Evolutionary conservation across 164 flowering plant species (phyloP).

Genomic region (Berberis vulgaris): DNA sequence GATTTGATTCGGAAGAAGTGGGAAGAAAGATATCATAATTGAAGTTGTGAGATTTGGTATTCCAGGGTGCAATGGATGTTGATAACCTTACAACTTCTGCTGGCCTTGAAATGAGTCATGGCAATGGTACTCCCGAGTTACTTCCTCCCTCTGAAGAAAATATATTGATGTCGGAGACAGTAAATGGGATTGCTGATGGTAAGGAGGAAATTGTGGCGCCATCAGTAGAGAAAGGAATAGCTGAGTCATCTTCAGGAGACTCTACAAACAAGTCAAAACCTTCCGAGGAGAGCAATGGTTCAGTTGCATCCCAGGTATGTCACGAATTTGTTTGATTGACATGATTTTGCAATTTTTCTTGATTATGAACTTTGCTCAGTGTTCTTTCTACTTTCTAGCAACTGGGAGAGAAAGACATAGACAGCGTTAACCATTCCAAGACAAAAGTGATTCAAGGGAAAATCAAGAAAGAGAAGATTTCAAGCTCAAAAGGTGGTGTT

Average conservation of each 20-base stretch:
- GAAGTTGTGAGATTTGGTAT: background rate
- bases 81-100: slow-evolving; percentile 14
- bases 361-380: background rate
- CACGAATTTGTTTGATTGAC: too few species aligned
- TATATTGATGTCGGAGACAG: slow-evolving; percentile 15
- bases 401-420: too few species aligned
- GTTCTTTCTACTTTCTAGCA: too few species aligned
- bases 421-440: slow-evolving; percentile 23
- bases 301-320: slow-evolving; percentile 27
- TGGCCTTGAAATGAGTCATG: slow-evolving; percentile 19
- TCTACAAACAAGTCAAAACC: slow-evolving; percentile 14
- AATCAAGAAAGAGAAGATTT: slow-evolving; percentile 39
- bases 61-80: slow-evolving; percentile 40
- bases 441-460: slow-evolving; percentile 26
- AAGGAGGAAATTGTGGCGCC: slow-evolving; percentile 10
- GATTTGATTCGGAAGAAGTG: slow-evolving; percentile 1
- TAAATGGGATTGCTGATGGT: slow-evolving; percentile 15
- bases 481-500: slow-evolving; percentile 18
- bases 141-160: too few species aligned
- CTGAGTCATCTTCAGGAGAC: slow-evolving; percentile 14
- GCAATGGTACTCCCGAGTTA: slow-evolving; percentile 15
- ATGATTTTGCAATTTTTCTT: background rate
- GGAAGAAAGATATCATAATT: too few species aligned
- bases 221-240: slow-evolving; percentile 17
- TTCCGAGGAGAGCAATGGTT: slow-evolving; percentile 22